Evolutionary conservation across 768 basidiomycete species (phyloP).

Genomic region (Podaxis sp.): DNA sequence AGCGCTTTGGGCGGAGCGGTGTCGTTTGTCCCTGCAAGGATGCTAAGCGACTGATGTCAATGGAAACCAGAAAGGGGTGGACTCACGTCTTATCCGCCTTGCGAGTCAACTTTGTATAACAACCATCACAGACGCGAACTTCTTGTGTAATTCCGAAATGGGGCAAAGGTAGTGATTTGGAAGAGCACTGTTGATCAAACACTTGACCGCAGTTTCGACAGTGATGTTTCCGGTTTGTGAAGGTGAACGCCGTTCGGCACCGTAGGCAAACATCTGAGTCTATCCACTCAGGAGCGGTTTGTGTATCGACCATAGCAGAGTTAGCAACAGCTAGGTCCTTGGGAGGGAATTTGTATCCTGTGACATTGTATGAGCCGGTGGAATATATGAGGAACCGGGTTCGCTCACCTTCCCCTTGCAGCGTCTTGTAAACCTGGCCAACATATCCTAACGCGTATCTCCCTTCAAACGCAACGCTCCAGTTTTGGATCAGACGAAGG

Average conservation of each 20-base stretch:
- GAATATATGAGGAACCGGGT: neutral
- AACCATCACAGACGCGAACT: constrained; percentile 92
- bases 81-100: constrained; percentile 46
- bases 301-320: constrained; percentile 87
- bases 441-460: constrained; percentile 74
- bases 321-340: constrained; percentile 67
- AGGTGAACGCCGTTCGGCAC: constrained; percentile 86
- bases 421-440: constrained; percentile 73
- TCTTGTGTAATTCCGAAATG: constrained; percentile 92
- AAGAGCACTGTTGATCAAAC: constrained; percentile 92
- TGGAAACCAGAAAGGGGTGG: neutral
- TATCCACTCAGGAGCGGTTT: constrained; percentile 94
- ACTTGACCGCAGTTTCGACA: constrained; percentile 98
- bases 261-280: constrained; percentile 94
- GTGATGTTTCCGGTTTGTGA: constrained; percentile 97
- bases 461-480: constrained; percentile 88
- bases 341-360: constrained; percentile 85
- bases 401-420: constrained; percentile 69
- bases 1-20: constrained; percentile 54
- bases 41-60: constrained; percentile 9
- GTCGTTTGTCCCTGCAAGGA: constrained; percentile 39
- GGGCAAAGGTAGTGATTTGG: constrained; percentile 79
- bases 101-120: constrained; percentile 73
- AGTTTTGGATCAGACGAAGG: constrained; percentile 83
- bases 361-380: neutral